These are phyloP conservation scores for Danielia reshetovae DNA, from an alignment of 805 yeast genomes.

Conservation along the genomic window DNA sequence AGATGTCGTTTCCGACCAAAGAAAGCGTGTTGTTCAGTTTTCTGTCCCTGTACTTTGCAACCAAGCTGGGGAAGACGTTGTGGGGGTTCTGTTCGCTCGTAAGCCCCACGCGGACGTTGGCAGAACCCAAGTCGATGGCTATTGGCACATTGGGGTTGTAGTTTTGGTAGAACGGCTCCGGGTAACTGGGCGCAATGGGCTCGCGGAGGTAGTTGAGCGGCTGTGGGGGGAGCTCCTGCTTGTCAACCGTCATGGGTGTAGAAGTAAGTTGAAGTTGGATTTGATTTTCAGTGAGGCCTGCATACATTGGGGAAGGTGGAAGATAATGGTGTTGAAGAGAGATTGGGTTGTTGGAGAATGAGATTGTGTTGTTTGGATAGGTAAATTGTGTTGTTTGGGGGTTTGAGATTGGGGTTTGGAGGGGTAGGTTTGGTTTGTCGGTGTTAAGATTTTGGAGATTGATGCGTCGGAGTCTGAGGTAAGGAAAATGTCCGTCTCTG, in stretches of 20 bases:
- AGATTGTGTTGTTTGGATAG: too few relatives aligned
- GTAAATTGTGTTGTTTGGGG: too few relatives aligned
- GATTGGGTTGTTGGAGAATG: too few relatives aligned
- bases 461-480: too few relatives aligned
- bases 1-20: constrained; percentile 79
- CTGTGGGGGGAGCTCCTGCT: constrained; percentile 37
- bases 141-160: constrained; percentile 65
- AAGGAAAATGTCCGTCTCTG: too few relatives aligned
- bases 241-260: background rate
- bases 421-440: too few relatives aligned
- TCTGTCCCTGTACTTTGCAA: constrained; percentile 78
- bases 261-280: background rate
- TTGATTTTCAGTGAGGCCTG: background rate
- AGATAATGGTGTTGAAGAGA: too few relatives aligned
- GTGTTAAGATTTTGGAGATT: too few relatives aligned
- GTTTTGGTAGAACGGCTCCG: constrained; percentile 46
- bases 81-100: constrained; percentile 46
- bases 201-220: constrained; percentile 41
- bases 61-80: constrained; percentile 62
- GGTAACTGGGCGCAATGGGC: constrained; percentile 26
- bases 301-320: background rate
- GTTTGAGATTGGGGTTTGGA: background rate
- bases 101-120: constrained; percentile 56
- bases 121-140: constrained; percentile 83
- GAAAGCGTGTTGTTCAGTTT: constrained; percentile 59